These are phyloP conservation scores for Entonaema liquescens DNA, from an alignment of 495 filamentous ascomycete genomes.

Conservation along the genomic window DNA sequence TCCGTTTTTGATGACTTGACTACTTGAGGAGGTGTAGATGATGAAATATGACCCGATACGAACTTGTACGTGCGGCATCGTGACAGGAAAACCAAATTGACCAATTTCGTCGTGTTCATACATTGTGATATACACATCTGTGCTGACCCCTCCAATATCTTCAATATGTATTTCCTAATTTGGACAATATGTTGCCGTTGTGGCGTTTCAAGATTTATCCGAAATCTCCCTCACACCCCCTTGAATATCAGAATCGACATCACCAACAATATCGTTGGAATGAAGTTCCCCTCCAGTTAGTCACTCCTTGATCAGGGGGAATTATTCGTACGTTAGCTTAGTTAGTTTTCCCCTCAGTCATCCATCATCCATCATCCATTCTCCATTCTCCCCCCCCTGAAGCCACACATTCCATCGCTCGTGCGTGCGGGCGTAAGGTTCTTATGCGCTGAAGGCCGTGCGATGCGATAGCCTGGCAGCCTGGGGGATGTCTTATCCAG, in stretches of 20 bases:
- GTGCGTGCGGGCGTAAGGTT: neutral
- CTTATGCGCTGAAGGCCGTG: neutral
- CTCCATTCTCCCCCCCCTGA: neutral
- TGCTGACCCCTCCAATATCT: slow-evolving; percentile 22
- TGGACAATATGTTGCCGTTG: slow-evolving; percentile 22
- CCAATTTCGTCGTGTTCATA: slow-evolving; percentile 9
- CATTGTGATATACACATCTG: slow-evolving; percentile 17
- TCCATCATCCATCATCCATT: no score
- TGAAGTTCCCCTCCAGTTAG: slow-evolving; percentile 19
- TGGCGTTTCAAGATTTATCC: slow-evolving; percentile 41
- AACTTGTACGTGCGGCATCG: neutral
- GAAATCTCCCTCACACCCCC: slow-evolving; percentile 30
- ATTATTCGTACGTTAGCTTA: neutral
- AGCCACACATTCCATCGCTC: slow-evolving; percentile 21
- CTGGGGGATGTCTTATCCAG: slow-evolving; percentile 31
- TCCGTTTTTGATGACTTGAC: neutral
- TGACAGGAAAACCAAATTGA: neutral
- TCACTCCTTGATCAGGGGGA: slow-evolving; percentile 12
- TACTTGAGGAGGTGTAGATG: neutral
- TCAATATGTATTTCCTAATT: slow-evolving; percentile 25
- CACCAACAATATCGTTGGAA: slow-evolving; percentile 32
- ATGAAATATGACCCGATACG: neutral
- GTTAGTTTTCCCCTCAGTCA: neutral
- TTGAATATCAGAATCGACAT: slow-evolving; percentile 30
- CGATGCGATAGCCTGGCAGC: no score